Conservation (phyloP, 2,329 filamentous ascomycete genomes). For the Curvularia verruculosa region DNA sequence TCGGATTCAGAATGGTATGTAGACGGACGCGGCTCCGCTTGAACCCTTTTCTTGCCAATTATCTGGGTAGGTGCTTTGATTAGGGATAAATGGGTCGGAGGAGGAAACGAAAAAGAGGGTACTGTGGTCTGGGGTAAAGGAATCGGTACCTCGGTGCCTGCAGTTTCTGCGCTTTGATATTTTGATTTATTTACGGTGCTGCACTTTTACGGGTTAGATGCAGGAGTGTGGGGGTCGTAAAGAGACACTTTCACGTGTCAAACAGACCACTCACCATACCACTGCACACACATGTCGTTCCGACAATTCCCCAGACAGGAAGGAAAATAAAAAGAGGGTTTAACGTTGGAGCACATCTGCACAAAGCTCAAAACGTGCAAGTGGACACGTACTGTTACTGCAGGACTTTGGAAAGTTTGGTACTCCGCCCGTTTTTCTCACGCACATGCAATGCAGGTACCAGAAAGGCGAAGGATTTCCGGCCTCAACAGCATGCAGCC, state of each 20-base stretch:
- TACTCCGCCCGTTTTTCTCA: background rate
- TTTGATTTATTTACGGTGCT: background rate
- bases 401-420: background rate
- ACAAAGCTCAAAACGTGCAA: background rate
- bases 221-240: background rate
- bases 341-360: background rate
- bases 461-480: background rate
- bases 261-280: background rate
- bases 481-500: conserved; percentile 8
- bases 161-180: conserved; percentile 1
- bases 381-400: background rate
- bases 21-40: too few species aligned
- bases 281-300: background rate
- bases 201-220: background rate
- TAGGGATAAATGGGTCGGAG: background rate
- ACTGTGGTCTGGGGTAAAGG: background rate
- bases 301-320: background rate
- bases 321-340: background rate
- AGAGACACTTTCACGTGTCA: conserved; percentile 7
- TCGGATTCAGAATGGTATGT: background rate
- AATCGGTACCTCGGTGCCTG: background rate
- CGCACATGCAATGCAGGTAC: conserved; percentile 7
- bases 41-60: too few species aligned
- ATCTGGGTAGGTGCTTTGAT: background rate
- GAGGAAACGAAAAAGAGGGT: background rate